These are phyloP conservation scores for Thraustotheca clavata DNA, from an alignment of 352 stramenopile genomes.

Conservation along the genomic window DNA sequence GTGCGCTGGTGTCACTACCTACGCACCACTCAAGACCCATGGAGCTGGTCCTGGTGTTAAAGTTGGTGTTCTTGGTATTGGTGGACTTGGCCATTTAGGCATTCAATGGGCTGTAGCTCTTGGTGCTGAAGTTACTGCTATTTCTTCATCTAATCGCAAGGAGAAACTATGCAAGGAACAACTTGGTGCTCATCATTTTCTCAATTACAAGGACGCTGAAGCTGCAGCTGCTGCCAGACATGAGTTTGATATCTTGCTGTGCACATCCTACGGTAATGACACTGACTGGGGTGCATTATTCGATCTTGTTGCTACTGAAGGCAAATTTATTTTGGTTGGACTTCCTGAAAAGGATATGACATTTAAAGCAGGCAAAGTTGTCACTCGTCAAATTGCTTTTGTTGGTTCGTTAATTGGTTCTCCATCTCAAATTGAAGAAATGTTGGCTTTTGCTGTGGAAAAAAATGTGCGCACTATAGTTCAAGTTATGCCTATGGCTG, in stretches of 20 bases:
- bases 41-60: constrained; percentile 27
- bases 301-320: constrained; percentile 31
- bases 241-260: constrained; percentile 25
- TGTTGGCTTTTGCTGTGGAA: constrained; percentile 70
- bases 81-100: constrained; percentile 65
- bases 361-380: constrained; percentile 33
- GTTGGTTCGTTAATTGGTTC: constrained; percentile 70
- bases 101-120: constrained; percentile 66
- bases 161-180: constrained; percentile 21
- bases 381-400: constrained; percentile 37
- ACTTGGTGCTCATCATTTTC: constrained; percentile 35
- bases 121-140: constrained; percentile 33
- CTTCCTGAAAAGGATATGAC: constrained; percentile 27
- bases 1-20: constrained; percentile 62
- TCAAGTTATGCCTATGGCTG: constrained; percentile 40
- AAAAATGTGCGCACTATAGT: constrained; percentile 53
- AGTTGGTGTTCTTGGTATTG: constrained; percentile 52
- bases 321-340: constrained; percentile 46
- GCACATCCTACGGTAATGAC: constrained; percentile 19
- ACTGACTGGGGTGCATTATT: constrained; percentile 11
- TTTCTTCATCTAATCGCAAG: constrained; percentile 35
- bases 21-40: constrained; percentile 35
- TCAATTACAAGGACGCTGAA: constrained; percentile 29
- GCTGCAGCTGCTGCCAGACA: constrained; percentile 32
- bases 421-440: constrained; percentile 74